Conservation (phyloP, 805 yeast species). For the Candida sakaeoensis region DNA sequence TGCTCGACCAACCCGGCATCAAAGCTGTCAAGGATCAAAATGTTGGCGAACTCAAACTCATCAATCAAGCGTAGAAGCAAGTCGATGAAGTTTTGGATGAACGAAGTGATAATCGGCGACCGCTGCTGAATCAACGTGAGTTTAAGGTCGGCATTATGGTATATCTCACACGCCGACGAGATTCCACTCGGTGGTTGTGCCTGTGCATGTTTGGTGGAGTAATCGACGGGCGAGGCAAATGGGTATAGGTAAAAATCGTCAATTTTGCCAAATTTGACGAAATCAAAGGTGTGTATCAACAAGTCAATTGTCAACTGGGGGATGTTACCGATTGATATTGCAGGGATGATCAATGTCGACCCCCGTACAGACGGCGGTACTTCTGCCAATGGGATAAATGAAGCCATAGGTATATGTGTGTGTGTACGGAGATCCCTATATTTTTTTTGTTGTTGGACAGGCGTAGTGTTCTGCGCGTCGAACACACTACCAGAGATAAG, state of each 20-base stretch:
- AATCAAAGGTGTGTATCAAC: conserved; percentile 58
- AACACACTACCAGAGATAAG: too few species aligned
- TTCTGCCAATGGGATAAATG: neutral
- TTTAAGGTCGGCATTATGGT: conserved; percentile 35
- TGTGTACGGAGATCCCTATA: too few species aligned
- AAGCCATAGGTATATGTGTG: neutral
- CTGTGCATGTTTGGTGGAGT: neutral
- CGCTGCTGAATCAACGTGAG: conserved; percentile 73
- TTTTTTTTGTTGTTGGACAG: too few species aligned
- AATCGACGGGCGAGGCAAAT: conserved; percentile 76
- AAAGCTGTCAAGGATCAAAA: conserved; percentile 66
- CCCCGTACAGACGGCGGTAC: neutral
- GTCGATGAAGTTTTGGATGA: conserved; percentile 48
- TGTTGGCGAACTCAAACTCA: conserved; percentile 33
- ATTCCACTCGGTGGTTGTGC: conserved; percentile 28
- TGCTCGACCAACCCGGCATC: conserved; percentile 53
- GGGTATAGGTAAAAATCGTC: conserved; percentile 70
- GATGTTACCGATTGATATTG: conserved; percentile 83
- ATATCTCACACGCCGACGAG: conserved; percentile 67
- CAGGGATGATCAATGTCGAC: conserved; percentile 59
- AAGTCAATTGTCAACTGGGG: conserved; percentile 82
- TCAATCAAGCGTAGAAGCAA: conserved; percentile 49
- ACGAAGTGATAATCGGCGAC: conserved; percentile 76
- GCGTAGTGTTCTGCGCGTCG: neutral
- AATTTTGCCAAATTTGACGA: conserved; percentile 50